phyloP scores from a whole-genome alignment of 1,284 basidiomycete species.

The Inonotus hispidus region DNA sequence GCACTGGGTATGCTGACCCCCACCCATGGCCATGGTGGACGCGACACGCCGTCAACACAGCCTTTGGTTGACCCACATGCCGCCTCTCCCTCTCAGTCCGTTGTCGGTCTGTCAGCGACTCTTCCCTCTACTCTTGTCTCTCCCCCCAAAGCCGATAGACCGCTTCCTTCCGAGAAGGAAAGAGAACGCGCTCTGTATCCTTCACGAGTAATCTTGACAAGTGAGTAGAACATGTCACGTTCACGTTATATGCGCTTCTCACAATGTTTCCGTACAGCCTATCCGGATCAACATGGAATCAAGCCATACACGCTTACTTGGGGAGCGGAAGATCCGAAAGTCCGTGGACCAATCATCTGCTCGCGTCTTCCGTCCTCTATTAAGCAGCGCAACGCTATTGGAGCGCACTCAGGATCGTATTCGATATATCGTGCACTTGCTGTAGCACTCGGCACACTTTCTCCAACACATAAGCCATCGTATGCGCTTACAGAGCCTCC shows the following conservation, averaged over 20 bases:
- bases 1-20: neutral
- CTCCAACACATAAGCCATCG: slow-evolving; percentile 82
- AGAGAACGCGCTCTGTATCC: slow-evolving; percentile 72
- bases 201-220: slow-evolving; percentile 74
- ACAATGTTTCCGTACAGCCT: slow-evolving; percentile 38
- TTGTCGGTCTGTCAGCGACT: slow-evolving; percentile 27
- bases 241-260: slow-evolving; percentile 3
- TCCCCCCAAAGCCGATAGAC: slow-evolving; percentile 15
- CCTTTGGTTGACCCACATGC: slow-evolving; percentile 13
- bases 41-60: slow-evolving; percentile 11
- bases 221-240: slow-evolving; percentile 37
- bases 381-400: slow-evolving; percentile 89
- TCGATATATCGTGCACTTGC: slow-evolving; percentile 92
- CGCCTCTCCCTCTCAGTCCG: slow-evolving; percentile 22
- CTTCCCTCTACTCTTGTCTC: slow-evolving; percentile 27
- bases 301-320: slow-evolving; percentile 76
- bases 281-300: slow-evolving; percentile 70
- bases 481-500: slow-evolving; percentile 88
- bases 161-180: slow-evolving; percentile 47
- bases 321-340: slow-evolving; percentile 65
- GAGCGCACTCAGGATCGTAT: slow-evolving; percentile 91
- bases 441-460: slow-evolving; percentile 86
- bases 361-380: slow-evolving; percentile 82
- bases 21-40: neutral
- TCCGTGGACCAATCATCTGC: slow-evolving; percentile 86